Evolutionary conservation across 1,284 basidiomycete genomes (phyloP), one percentile per base, ranked within the genome.

Genomic region (Moesziomyces antarcticus): DNA sequence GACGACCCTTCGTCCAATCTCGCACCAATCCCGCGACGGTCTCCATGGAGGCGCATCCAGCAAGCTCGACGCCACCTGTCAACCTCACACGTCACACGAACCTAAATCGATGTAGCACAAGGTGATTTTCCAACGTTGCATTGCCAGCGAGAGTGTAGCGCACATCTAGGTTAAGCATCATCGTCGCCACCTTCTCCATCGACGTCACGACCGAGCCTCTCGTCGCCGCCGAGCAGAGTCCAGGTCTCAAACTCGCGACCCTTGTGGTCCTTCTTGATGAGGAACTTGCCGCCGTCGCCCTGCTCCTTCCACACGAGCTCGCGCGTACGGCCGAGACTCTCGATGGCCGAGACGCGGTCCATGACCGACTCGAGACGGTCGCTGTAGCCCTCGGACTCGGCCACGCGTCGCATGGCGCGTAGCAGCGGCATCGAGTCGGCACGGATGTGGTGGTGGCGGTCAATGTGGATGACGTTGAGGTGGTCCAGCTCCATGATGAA

Each of bases 231-330:
- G 7, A 81, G 54, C 40, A 81, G 53, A 18, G 64, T 71, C 78
- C 78, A 81, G 3, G 63, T 66, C 50, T 80, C 78, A 30, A 81
- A 42, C 49, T 80, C 78, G 10, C 78, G 35, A 0, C 79, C 79
- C 53, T 73, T 77, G 44, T 21, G 41, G 52, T 81, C 78, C 55
- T 75, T 71, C 63, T 68, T 66, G 61, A 81, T 67, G 51, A 81
- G 43, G 53, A 80, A 78, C 42, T 65, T 72, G 60, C 79, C 79
- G 7, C 54, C 64, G 18, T 78, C 71, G 2, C 76, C 79, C 45
- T 80, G 79, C 63, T 81, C 79, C 63, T 81, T 81, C 79, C 79
- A 81, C 8, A 81, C 50, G 42, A 80, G 57, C 55, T 80, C 77
- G 13, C 77, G 42, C 37, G 78, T 78, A 13, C 77, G 65, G 25